Evolutionary conservation across 1,284 basidiomycete species (phyloP), one percentile per base, ranked within the genome.

Genomic region (Xerocomus cyaneibrunnescens): DNA sequence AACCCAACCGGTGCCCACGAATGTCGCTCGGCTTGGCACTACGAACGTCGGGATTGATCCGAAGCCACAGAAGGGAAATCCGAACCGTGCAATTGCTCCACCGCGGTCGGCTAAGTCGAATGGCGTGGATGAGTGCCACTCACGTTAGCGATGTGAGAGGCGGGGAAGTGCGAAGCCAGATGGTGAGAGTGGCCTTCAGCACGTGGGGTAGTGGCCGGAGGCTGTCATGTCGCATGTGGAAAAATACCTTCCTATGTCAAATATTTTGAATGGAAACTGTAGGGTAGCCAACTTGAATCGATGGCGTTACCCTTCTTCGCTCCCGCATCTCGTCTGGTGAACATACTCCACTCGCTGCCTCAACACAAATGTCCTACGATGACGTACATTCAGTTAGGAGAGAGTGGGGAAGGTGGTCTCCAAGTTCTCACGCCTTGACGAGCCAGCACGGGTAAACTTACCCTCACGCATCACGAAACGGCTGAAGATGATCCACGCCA

Each of bases 381-480:
- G n/a, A n/a, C n/a, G n/a, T n/a, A n/a, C n/a, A n/a, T n/a, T n/a
- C n/a, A n/a, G n/a, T n/a, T n/a, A n/a, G n/a, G n/a, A n/a, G n/a
- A n/a, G n/a, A n/a, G n/a, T n/a, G n/a, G n/a, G n/a, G n/a, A n/a
- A n/a, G n/a, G n/a, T n/a, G n/a, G n/a, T n/a, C n/a, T n/a, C n/a
- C n/a, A n/a, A n/a, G n/a, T 10, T 19, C 8, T 8, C 17, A n/a
- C n/a, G n/a, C 7, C 35, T 19, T 12, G 2, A 21, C n/a, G n/a
- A n/a, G n/a, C n/a, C n/a, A n/a, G n/a, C n/a, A n/a, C 8, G 13
- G 36, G 16, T 13, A 4, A 9, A 25, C 23, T n/a, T 9, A 5
- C 10, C n/a, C 17, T 37, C 40, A 36, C 13, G 23, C 34, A 34
- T 49, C 54, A 25, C 12, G 12, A 55, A 52, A 54, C 34, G 50